Evolutionary conservation across 768 basidiomycete species (phyloP).

Genomic region (Tylopilus sp.): DNA sequence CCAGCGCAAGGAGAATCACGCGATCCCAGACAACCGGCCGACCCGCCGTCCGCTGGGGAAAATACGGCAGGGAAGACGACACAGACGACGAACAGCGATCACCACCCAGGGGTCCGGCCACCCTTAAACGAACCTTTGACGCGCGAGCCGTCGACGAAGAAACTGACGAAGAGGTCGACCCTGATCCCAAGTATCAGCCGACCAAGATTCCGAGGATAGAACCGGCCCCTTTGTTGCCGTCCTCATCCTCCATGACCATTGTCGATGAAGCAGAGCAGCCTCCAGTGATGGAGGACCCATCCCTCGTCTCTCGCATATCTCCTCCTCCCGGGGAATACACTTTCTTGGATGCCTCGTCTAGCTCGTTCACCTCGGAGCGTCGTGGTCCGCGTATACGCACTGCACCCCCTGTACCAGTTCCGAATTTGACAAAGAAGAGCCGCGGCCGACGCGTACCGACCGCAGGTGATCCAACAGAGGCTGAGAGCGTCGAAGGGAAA

Average conservation of each 20-base stretch:
- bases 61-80: constrained; percentile 31
- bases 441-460: constrained; percentile 76
- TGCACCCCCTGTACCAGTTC: constrained; percentile 65
- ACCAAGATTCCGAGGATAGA: constrained; percentile 32
- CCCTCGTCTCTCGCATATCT: constrained; percentile 15
- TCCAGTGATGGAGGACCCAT: constrained; percentile 4
- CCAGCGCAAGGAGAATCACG: constrained; percentile 27
- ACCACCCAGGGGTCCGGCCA: constrained; percentile 11
- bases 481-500: constrained; percentile 28
- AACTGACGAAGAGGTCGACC: constrained; percentile 31
- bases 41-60: constrained; percentile 34
- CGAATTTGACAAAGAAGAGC: constrained; percentile 77
- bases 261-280: constrained; percentile 23
- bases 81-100: constrained; percentile 21
- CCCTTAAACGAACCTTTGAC: constrained; percentile 34
- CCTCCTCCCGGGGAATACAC: constrained; percentile 34
- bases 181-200: constrained; percentile 14
- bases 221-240: constrained; percentile 18
- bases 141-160: constrained; percentile 35
- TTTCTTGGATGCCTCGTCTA: constrained; percentile 34
- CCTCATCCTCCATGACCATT: constrained; percentile 28
- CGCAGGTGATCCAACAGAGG: constrained; percentile 26
- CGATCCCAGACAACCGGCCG: constrained; percentile 35
- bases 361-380: constrained; percentile 36
- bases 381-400: constrained; percentile 51